Evolutionary conservation across 1,284 basidiomycete genomes (phyloP), one percentile per base, ranked within the genome.

Genomic region (Trametes hirsuta): DNA sequence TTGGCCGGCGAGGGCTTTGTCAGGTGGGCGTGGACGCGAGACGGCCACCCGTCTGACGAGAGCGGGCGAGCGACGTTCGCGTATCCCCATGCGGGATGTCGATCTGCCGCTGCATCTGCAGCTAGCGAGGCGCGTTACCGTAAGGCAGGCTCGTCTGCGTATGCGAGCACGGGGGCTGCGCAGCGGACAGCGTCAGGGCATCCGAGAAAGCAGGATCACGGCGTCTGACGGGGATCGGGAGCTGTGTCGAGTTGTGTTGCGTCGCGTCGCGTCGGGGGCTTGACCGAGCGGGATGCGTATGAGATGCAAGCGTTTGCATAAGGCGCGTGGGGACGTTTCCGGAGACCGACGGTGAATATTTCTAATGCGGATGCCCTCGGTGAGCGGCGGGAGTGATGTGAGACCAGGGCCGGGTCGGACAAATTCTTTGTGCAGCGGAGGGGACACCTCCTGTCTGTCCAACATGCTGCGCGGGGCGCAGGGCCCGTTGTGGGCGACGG

Each of bases 311-410:
- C 37, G 37, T 50, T 14, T 8, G 21, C 14, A 3, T 24, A 6
- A 9, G 15, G 3, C 24, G 21, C 35, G 35, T 25, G 18, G 15
- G 46, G 25, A 15, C 10, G 48, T 49, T 42, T 15, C 55, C 48
- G 55, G 55, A 46, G 42, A 51, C 10, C 55, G 48, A 50, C 55
- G 55, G 55, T 45, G 30, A 37, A 35, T 46, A 56, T 46, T 50
- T 56, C 42, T 50, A 50, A 57, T 45, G 49, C 11, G 39, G 41
- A 52, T 14, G 41, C 25, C 22, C 18, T 18, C 55, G 55, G 55
- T 47, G 55, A 57, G 55, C 48, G 55, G 48, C 55, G 55, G 48
- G 51, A 45, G 47, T 46, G 55, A 46, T 57, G 55, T 57, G 55
- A 57, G 55, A 56, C 55, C 18, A 45, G 34, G 3, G 15, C 10